These are phyloP conservation scores for Lathyrus sativus DNA, from an alignment of 306 rosid genomes.

Conservation along the genomic window DNA sequence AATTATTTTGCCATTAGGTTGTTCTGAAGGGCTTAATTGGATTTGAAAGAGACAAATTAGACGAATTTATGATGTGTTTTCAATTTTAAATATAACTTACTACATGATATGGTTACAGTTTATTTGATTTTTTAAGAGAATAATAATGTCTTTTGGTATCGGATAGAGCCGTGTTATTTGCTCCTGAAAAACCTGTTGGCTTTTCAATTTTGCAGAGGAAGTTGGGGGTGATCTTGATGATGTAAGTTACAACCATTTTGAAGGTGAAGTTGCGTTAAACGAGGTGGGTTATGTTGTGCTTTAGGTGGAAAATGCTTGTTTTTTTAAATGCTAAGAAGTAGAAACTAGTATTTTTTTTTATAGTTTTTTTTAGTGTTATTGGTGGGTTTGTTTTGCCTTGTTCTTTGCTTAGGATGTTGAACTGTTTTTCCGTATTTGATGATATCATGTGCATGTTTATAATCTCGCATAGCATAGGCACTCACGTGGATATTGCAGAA, in stretches of 20 bases:
- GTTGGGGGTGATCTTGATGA: slow-evolving; percentile 45
- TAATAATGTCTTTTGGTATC: slow-evolving; percentile 17
- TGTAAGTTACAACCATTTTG: slow-evolving; percentile 40
- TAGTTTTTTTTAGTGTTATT: not conserved
- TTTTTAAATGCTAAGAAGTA: not conserved
- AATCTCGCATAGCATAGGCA: not conserved
- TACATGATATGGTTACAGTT: not conserved
- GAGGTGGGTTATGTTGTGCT: slow-evolving; percentile 52
- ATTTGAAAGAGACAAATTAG: slow-evolving; percentile 13
- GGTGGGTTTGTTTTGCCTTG: not conserved
- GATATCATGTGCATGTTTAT: not conserved
- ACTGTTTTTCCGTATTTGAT: not conserved
- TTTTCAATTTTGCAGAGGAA: slow-evolving; percentile 58
- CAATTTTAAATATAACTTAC: not conserved
- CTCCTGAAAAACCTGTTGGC: slow-evolving; percentile 17
- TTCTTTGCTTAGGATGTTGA: not conserved
- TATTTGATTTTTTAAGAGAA: not conserved
- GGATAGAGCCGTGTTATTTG: not conserved
- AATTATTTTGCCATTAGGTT: slow-evolving; percentile 13
- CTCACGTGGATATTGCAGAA: slow-evolving; percentile 4
- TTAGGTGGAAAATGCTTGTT: slow-evolving; percentile 2
- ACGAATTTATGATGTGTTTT: not conserved
- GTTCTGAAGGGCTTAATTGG: slow-evolving; percentile 14
- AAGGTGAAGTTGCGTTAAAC: slow-evolving; percentile 39
- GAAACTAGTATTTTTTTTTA: not conserved